Percentiles rank a stretch among this genome's conserved stretches.
phyloP scores from a whole-genome alignment of 768 basidiomycete genomes.

The Rhizopogon roseolus region DNA sequence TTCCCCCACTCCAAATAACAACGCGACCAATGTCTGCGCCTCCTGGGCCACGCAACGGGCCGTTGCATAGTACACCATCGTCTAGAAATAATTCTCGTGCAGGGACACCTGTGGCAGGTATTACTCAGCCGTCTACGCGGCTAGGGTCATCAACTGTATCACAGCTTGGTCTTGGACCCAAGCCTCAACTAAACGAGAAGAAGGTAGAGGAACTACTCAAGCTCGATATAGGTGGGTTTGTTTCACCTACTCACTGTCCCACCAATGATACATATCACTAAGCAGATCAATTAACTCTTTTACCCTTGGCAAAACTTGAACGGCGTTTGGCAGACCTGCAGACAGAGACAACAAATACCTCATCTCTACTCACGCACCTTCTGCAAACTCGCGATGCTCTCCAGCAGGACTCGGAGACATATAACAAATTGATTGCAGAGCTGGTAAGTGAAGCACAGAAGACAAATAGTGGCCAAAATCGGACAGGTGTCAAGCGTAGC shows the following conservation, averaged over 20 bases:
- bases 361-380: constrained; percentile 72
- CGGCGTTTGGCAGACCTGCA: constrained; percentile 63
- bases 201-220: constrained; percentile 65
- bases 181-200: constrained; percentile 65
- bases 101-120: constrained; percentile 41
- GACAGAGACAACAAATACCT: constrained; percentile 69
- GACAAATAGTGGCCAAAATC: constrained; percentile 61
- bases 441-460: constrained; percentile 91
- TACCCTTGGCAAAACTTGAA: constrained; percentile 66
- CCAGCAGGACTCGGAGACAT: constrained; percentile 85
- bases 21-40: constrained; percentile 82
- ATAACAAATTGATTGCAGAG: constrained; percentile 88
- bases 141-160: constrained; percentile 23
- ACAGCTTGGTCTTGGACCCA: constrained; percentile 61
- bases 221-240: constrained; percentile 58
- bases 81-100: constrained; percentile 45
- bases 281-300: constrained; percentile 65
- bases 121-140: constrained; percentile 37
- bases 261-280: constrained; percentile 3
- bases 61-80: constrained; percentile 21
- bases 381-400: constrained; percentile 77
- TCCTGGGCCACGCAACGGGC: constrained; percentile 50
- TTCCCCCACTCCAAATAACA: constrained; percentile 79
- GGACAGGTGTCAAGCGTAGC: constrained; percentile 41
- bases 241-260: not conserved